A percentile compares a stretch with the other conserved stretches of the same genome.
Evolutionary conservation across 352 stramenopile genomes (phyloP).

Genomic region (Blastocystis sp.): DNA sequence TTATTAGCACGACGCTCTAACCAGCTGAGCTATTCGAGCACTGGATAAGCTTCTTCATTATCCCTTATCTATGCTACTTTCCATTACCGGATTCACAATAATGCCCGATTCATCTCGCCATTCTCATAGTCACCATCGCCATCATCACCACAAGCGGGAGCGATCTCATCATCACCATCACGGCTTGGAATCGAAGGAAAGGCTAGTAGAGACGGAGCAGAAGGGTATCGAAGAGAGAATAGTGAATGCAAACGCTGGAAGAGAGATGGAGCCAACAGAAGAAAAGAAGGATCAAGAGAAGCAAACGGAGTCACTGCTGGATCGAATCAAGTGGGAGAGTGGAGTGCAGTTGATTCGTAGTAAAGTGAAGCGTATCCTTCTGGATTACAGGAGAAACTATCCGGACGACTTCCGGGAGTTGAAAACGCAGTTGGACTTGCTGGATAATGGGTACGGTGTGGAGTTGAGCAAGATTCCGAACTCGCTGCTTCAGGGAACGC

Average conservation of each 20-base stretch:
- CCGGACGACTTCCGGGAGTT: not conserved
- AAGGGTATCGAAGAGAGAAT: not conserved
- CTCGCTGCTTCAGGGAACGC: constrained; percentile 58
- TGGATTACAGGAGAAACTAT: constrained; percentile 28
- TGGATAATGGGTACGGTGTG: constrained; percentile 38
- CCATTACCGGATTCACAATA: not conserved
- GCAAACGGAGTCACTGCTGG: not conserved
- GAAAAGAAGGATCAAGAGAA: not conserved
- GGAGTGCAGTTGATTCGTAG: not conserved
- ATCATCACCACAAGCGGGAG: not conserved
- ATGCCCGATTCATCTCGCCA: not conserved
- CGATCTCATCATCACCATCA: not conserved
- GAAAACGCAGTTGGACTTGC: constrained; percentile 43
- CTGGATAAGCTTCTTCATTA: not conserved
- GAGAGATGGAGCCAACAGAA: not conserved
- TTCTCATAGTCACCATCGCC: not conserved
- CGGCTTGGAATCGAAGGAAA: not conserved
- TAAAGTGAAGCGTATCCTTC: constrained; percentile 35
- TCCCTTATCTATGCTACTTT: not conserved
- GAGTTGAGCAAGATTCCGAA: constrained; percentile 46
- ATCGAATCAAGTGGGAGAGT: not conserved
- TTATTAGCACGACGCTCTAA: constrained; percentile 70
- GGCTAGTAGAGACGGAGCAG: not conserved
- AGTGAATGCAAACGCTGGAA: not conserved
- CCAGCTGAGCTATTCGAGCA: constrained; percentile 69